These are phyloP conservation scores for Saccharomycopsis guyanensis DNA, from an alignment of 805 yeast species.

Conservation along the genomic window DNA sequence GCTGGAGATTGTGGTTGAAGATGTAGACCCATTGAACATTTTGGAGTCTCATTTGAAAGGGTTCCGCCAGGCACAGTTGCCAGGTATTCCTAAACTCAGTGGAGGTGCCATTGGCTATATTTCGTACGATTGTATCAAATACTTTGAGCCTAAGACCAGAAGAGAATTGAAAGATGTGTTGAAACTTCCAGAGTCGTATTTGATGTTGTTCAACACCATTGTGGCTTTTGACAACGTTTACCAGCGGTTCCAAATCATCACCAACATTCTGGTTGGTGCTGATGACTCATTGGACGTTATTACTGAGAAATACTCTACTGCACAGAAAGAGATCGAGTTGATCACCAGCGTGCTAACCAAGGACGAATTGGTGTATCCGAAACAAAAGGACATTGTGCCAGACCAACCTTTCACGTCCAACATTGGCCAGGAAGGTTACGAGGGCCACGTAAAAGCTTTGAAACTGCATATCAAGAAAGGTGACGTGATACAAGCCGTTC, in stretches of 20 bases:
- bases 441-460: constrained; percentile 64
- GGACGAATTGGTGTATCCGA: constrained; percentile 48
- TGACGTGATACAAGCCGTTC: constrained; percentile 96
- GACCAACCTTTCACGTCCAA: constrained; percentile 75
- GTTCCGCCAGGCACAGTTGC: constrained; percentile 64
- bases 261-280: constrained; percentile 52
- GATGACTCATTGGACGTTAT: constrained; percentile 23
- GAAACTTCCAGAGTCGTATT: constrained; percentile 81
- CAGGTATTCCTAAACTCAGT: constrained; percentile 74
- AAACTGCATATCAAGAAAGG: constrained; percentile 82
- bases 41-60: constrained; percentile 67
- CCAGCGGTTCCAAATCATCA: constrained; percentile 85
- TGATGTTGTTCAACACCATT: constrained; percentile 86
- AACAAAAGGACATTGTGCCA: constrained; percentile 63
- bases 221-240: constrained; percentile 92
- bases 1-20: constrained; percentile 27
- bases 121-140: constrained; percentile 93
- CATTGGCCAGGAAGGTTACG: constrained; percentile 91
- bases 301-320: constrained; percentile 42
- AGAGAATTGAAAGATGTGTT: constrained; percentile 70
- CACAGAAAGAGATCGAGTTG: constrained; percentile 49
- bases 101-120: constrained; percentile 98
- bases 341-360: constrained; percentile 44
- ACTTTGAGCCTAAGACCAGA: constrained; percentile 88
- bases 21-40: constrained; percentile 71